These are phyloP conservation scores for Cicer chorassanicum DNA, from an alignment of 306 rosid genomes.

Conservation along the genomic window DNA sequence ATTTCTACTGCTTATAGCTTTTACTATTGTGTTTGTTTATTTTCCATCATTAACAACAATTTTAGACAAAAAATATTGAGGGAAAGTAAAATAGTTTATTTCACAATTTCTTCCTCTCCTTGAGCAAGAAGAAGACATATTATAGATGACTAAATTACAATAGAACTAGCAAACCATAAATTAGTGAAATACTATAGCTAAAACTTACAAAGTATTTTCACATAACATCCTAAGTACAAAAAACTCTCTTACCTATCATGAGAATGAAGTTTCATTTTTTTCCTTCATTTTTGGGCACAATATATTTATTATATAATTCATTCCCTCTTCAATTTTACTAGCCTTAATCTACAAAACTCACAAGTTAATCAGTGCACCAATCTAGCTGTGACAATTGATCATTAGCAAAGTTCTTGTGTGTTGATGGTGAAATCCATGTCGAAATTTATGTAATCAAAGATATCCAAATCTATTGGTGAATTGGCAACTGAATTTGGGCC, in stretches of 20 bases:
- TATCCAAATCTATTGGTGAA: conserved; percentile 63
- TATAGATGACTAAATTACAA: not conserved
- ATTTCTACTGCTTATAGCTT: too few species aligned
- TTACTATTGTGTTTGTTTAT: too few species aligned
- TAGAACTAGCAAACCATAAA: not conserved
- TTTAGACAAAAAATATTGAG: not conserved
- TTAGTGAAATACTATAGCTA: conserved; percentile 16
- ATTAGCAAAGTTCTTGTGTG: conserved; percentile 47
- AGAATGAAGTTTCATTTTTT: conserved; percentile 32
- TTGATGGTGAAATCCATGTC: conserved; percentile 52
- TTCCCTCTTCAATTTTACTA: conserved; percentile 37
- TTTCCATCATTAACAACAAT: not conserved
- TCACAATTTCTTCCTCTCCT: conserved; percentile 1
- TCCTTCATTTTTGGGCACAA: not conserved
- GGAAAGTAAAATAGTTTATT: conserved; percentile 20
- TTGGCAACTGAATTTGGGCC: conserved; percentile 64
- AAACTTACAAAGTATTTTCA: conserved; percentile 42
- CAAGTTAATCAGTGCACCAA: not conserved
- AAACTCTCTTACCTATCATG: conserved; percentile 44
- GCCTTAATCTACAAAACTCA: conserved; percentile 46
- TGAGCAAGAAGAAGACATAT: conserved; percentile 26
- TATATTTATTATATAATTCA: conserved; percentile 7
- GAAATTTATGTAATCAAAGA: conserved; percentile 56
- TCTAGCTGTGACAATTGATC: not conserved
- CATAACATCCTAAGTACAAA: conserved; percentile 37